Evolutionary conservation across 1,284 basidiomycete species (phyloP), one percentile per base, ranked within the genome.

Genomic region (Malassezia cuniculi): DNA sequence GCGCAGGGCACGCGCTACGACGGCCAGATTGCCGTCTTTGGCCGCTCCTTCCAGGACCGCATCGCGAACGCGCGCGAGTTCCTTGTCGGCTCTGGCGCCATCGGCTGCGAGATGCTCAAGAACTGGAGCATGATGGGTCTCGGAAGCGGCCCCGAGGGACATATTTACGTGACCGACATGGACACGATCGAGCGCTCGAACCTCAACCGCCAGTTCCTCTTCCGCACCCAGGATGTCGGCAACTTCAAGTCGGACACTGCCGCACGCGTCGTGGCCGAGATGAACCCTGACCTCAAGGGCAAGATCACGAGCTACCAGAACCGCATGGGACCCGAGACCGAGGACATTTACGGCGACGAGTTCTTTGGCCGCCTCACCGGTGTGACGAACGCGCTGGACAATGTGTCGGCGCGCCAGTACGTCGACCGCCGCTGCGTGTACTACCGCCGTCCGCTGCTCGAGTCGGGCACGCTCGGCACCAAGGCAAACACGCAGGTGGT

Each of bases 101-200:
- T 99, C 67, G 93, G 93, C 17, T 99, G 94, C 66, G 93, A 99
- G 71, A 97, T 97, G 93, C 72, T 99, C 62, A 99, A 99, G 75
- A 99, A 99, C 71, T 99, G 93, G 93, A 82, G 84, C 58, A 87
- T 99, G 86, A 94, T 99, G 78, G 93, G 93, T 53, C 73, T 99
- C 32, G 90, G 78, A 10, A 76, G 81, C 27, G 85, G 84, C 3
- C 73, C 78, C 11, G 73, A 80, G 37, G 93, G 86, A 16, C 71
- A 76, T 39, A 86, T 99, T 48, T 80, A 89, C 61, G 86, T 99
- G 36, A 97, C 93, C 11, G 93, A 99, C 69, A 72, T 97, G 63
- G 93, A 99, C 70, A 94, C 89, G 20, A 99, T 99, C 65, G 93
- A 99, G 73, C 99, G 97, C 78, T 86, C 82, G 60, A 99, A 99